Evolutionary conservation across 306 rosid genomes (phyloP), one percentile per base, ranked within the genome.

Genomic region (Prunus kanzakura): DNA sequence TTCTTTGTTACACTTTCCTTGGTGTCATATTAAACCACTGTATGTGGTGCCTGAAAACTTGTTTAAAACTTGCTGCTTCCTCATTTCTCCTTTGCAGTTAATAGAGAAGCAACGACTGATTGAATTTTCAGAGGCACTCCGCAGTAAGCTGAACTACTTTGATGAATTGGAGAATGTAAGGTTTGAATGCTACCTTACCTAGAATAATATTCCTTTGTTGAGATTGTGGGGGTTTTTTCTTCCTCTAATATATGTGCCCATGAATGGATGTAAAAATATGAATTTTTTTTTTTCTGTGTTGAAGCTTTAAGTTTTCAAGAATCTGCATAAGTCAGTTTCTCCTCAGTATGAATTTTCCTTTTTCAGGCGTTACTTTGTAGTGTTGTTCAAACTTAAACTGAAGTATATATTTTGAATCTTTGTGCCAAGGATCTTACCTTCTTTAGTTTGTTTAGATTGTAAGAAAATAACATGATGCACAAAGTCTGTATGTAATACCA

Each of bases 81-180:
- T 47, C 3, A 49, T 43, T 77, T 30, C 23, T 73, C 66, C 15
- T 82, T 75, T 80, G 69, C 91, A 95, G 99, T 82, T 95, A 45
- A 85, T 90, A 70, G 99, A 95, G 89, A 92, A 95, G 89, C 97
- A 95, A 84, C 85, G 91, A 61, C 84, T 95, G 72, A 88, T 90
- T 73, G 99, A 95, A 68, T 95, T 95, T 87, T 88, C 89, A 0
- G 98, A 95, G 71, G 97, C 99, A 75, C 96, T 95, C 83, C 97
- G 92, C 61, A 92, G 90, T 89, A 95, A 90, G 84, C 97, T 92
- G 79, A 92, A 95, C 83, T 95, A 90, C 89, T 95, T 92, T 70
- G 97, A 90, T 84, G 99, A 95, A 88, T 91, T 95, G 92, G 99
- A 95, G 97, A 95, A 95, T 92, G 99, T 95, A 95, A 92, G 97